Base-by-base conservation (phyloP, 257 asterid genomes). In the Salvia hispanica region DNA sequence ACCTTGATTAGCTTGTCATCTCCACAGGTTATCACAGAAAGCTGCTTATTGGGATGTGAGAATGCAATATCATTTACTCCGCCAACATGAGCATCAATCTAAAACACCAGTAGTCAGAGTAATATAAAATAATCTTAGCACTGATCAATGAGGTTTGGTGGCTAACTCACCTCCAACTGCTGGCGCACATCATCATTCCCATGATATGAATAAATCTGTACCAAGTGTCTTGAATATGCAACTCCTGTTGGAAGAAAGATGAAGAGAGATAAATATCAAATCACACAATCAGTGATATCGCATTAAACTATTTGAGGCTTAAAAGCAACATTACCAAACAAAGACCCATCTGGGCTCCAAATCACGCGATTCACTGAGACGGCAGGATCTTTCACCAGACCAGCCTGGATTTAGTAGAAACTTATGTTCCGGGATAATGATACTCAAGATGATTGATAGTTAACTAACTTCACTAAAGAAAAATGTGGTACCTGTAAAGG, bases 301-400 rank as follows among this genome's bases (percentile, higher is more conserved):
- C 52, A 46, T 3, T 34, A 4, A 54, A 59, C 18, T 53, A 54
- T 45, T 28, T 25, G 16, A 33, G 9, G 50, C 63, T 60, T n/a
- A 58, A n/a, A n/a, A 58, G 36, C 53, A 12, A 45, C 31, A 46
- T 69, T 84, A 92, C 98, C 98, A 62, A 90, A 90, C 72, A 90
- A 80, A 28, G 88, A 79, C 42, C 98, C 98, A 67, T 93, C 97
- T 3, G 97, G 90, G 77, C 96, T 85, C 98, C 98, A 93, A 71
- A 84, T 84, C 66, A 93, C 97, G 9, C 98, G 96, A 74, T 86
- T 93, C 71, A 93, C 96, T 4, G 94, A 86, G 54, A 86, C 97
- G 45, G 84, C 88, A 36, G 96, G 90, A 70, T 90, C 98, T 78
- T 88, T 88, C 63, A 78, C 92, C 62, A 92, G 76, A 56, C 80